Conservation (phyloP, 306 rosid species). For the Rosa rugosa region DNA sequence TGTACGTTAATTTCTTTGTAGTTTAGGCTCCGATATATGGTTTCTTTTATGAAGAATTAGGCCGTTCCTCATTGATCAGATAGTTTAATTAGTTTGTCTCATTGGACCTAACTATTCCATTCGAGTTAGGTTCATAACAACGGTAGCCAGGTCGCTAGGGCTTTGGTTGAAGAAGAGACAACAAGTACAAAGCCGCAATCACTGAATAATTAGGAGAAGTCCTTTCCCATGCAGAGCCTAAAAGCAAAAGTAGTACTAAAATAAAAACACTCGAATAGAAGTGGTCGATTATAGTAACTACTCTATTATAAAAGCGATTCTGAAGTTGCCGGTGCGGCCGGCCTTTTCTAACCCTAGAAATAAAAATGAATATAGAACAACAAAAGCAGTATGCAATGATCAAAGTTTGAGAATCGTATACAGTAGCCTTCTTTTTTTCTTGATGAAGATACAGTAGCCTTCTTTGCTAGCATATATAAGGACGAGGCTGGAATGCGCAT, state of each 20-base stretch:
- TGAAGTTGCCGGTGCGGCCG: background rate
- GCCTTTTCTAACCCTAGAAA: background rate
- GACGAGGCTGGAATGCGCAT: too few species aligned
- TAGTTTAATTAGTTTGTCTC: background rate
- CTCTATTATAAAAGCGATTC: background rate
- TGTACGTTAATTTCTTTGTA: background rate
- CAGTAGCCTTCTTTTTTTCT: background rate
- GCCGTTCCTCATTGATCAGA: background rate
- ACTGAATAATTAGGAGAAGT: background rate
- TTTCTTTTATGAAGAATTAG: background rate
- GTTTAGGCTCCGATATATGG: background rate
- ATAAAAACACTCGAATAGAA: background rate
- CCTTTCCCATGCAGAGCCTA: background rate
- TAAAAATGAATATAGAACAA: background rate
- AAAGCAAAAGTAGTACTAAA: background rate
- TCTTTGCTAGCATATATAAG: background rate
- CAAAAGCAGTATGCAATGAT: constrained; percentile 2
- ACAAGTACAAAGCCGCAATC: background rate
- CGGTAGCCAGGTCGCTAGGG: background rate
- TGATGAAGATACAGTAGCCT: background rate
- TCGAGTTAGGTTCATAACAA: background rate
- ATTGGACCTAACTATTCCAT: background rate
- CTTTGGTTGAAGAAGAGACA: background rate
- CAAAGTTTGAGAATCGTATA: background rate
- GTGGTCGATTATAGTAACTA: background rate